Percentiles rank a stretch among this genome's conserved stretches.
phyloP scores from a whole-genome alignment of 495 filamentous ascomycete genomes.

The Aspergillus wentii region DNA sequence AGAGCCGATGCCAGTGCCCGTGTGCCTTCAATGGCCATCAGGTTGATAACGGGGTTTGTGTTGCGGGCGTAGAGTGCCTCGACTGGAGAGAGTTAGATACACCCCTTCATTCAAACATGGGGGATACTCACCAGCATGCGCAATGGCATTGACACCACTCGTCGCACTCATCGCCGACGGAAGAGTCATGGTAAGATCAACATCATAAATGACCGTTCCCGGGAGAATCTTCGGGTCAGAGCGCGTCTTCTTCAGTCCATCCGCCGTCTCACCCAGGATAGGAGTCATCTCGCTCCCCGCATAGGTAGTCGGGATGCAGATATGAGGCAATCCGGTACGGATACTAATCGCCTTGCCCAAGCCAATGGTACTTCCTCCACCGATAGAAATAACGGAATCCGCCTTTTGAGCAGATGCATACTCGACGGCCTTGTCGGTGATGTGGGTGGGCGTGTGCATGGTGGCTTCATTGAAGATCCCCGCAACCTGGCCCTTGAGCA shows the following conservation, averaged over 20 bases:
- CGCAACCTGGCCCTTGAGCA: slow-evolving; percentile 47
- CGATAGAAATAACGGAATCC: slow-evolving; percentile 56
- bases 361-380: slow-evolving; percentile 62
- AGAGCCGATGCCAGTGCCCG: slow-evolving; percentile 50
- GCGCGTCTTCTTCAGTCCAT: slow-evolving; percentile 60
- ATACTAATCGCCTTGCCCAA: slow-evolving; percentile 65
- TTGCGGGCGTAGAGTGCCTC: slow-evolving; percentile 65
- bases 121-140: slow-evolving; percentile 49
- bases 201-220: slow-evolving; percentile 64
- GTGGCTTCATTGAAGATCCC: slow-evolving; percentile 60
- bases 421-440: slow-evolving; percentile 56
- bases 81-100: slow-evolving; percentile 25
- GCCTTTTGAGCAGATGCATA: slow-evolving; percentile 44
- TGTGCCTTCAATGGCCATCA: slow-evolving; percentile 54
- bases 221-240: slow-evolving; percentile 62
- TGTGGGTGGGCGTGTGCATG: slow-evolving; percentile 63
- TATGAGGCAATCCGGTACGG: slow-evolving; percentile 57
- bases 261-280: slow-evolving; percentile 61
- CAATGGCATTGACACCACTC: slow-evolving; percentile 67
- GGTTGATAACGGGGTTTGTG: slow-evolving; percentile 54
- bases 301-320: slow-evolving; percentile 67
- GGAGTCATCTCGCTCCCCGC: slow-evolving; percentile 68
- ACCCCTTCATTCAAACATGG: not conserved
- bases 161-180: slow-evolving; percentile 55
- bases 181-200: slow-evolving; percentile 63